Evolutionary conservation across 352 stramenopile genomes (phyloP).

Genomic region (Phytophthora uliginosa): DNA sequence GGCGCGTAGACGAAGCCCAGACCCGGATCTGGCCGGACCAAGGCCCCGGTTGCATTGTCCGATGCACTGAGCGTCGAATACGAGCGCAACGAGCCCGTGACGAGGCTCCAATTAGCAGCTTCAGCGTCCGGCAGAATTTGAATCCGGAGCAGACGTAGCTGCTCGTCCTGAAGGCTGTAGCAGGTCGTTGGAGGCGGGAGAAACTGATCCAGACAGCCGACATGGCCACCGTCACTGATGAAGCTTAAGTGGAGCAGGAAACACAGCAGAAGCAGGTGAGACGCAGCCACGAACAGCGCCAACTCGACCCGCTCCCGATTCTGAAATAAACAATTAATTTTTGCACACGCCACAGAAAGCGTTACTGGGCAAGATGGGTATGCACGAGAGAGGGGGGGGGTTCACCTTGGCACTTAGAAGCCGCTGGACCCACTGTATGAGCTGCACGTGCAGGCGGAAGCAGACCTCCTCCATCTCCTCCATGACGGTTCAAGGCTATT

Average conservation of each 20-base stretch:
- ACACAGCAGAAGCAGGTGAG: constrained; percentile 62
- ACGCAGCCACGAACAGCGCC: constrained; percentile 63
- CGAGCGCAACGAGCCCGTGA: constrained; percentile 16
- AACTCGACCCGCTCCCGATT: constrained; percentile 67
- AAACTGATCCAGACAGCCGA: constrained; percentile 52
- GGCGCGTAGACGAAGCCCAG: constrained; percentile 75
- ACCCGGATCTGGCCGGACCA: constrained; percentile 16
- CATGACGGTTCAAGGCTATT: constrained; percentile 6
- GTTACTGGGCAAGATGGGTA: constrained; percentile 7
- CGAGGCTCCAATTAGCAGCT: constrained; percentile 21
- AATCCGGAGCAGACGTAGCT: constrained; percentile 47
- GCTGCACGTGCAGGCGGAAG: constrained; percentile 77
- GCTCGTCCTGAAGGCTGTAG: constrained; percentile 21
- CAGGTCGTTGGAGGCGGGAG: constrained; percentile 16
- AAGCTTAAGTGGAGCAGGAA: constrained; percentile 72
- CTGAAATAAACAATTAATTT: constrained; percentile 25
- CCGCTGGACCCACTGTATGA: constrained; percentile 57
- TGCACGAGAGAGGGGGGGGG: neutral
- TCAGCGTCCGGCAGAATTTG: constrained; percentile 38
- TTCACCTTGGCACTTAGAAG: constrained; percentile 57
- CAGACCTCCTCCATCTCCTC: constrained; percentile 80
- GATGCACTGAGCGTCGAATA: neutral
- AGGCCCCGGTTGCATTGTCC: neutral
- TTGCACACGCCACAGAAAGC: neutral
- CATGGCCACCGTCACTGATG: constrained; percentile 29